Conservation (phyloP, 352 stramenopile genomes). For the Peronospora farinosa region DNA sequence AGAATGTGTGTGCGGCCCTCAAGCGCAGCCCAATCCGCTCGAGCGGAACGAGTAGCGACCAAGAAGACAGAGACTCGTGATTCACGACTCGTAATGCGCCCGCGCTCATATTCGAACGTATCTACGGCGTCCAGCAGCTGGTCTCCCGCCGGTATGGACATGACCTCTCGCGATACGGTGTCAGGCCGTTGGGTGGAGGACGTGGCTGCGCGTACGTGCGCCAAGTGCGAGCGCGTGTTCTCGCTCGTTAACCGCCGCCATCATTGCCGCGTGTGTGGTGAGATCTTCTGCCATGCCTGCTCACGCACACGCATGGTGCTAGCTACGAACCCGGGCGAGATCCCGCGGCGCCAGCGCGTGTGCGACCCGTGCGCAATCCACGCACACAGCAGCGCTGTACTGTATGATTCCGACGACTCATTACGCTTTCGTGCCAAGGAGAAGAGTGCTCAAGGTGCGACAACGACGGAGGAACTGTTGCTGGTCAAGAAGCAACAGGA, state of each 20-base stretch:
- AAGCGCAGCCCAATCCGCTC: conserved; percentile 23
- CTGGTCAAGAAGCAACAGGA: conserved; percentile 6
- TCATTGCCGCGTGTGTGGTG: conserved; percentile 75
- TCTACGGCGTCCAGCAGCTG: conserved; percentile 66
- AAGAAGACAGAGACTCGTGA: conserved; percentile 18
- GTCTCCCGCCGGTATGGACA: conserved; percentile 39
- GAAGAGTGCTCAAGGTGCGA: conserved; percentile 20
- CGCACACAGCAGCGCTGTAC: conserved; percentile 54
- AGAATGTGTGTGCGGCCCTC: conserved; percentile 45
- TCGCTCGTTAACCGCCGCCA: conserved; percentile 73
- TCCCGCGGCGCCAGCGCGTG: conserved; percentile 64
- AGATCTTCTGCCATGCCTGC: conserved; percentile 80
- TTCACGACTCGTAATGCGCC: conserved; percentile 13
- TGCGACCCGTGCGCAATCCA: conserved; percentile 61
- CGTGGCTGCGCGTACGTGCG: conserved; percentile 39
- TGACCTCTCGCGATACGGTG: conserved; percentile 45
- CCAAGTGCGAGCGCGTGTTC: conserved; percentile 64
- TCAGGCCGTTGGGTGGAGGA: conserved; percentile 71
- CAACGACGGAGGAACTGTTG: conserved; percentile 17
- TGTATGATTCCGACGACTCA: conserved; percentile 51
- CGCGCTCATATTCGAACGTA: conserved; percentile 57
- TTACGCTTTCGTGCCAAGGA: conserved; percentile 30
- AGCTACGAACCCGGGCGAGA: conserved; percentile 54
- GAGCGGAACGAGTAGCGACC: conserved; percentile 18
- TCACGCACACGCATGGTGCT: conserved; percentile 78